Base-by-base conservation (phyloP, 2,329 filamentous ascomycete species). In the Penicillium sp. region DNA sequence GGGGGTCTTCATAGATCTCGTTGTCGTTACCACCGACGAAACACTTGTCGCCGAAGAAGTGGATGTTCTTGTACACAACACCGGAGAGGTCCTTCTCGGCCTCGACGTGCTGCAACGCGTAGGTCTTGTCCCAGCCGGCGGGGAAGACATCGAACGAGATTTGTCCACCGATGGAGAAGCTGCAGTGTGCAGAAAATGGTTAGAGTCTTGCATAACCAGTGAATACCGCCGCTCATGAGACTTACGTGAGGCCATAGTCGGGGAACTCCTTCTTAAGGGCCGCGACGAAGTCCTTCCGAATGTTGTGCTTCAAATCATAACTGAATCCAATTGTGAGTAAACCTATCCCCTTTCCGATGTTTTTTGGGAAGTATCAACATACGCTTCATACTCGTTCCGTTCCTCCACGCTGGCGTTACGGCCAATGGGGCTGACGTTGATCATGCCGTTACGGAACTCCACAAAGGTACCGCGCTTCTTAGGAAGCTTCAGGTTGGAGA, bases 81-180 rank as follows among this genome's bases (percentile, higher is more conserved):
- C 77, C 77, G 7, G 71, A 70, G 58, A 95, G 79, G 56, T 88
- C 87, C 66, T 84, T 86, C 73, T 97, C 92, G 58, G 82, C 82
- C 77, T 94, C 90, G 56, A 97, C 80, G 75, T 97, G 92, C 64
- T 84, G 80, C 62, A 97, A 81, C 78, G 92, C 97, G 82, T 96
- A 99, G 8, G 90, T 96, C 86, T 97, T 99, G 79, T 99, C 94
- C 94, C 94, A 99, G 68, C 94, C 94, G 2, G 80, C 84, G 59
- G 94, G 94, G 83, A 99, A 99, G 66, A 97, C 89, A 70, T 99
- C 94, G 74, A 99, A 99, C 54, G 92, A 97, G 75, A 99, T 97
- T 71, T 97, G 91, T 46, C 94, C 94, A 64, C 94, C 94, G 66
- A 99, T 96, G 58, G 91, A 93, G 80, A 88, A 97, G 34, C 89